Conservation (phyloP, 2,329 filamentous ascomycete genomes). For the Plectosphaerella sp. region DNA sequence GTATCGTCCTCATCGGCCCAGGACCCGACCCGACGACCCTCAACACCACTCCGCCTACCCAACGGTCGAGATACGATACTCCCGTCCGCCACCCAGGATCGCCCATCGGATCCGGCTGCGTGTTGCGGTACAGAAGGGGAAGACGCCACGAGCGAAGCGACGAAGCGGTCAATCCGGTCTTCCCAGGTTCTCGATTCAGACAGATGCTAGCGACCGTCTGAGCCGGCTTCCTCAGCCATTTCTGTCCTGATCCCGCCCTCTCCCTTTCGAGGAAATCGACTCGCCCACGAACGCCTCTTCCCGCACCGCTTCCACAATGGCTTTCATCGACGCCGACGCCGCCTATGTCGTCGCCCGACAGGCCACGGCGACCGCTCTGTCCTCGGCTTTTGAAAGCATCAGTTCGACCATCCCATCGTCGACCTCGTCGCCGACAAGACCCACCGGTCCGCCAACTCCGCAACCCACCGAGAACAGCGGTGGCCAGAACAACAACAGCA, state of each 20-base stretch:
- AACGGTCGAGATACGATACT: too few species aligned
- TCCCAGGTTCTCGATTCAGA: neutral
- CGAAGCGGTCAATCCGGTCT: too few species aligned
- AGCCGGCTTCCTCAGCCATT: slow-evolving; percentile 1
- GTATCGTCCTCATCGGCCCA: too few species aligned
- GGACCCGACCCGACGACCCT: neutral
- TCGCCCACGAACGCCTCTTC: neutral
- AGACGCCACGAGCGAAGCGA: too few species aligned
- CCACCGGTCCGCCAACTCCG: slow-evolving; percentile 3
- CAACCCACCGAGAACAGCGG: neutral
- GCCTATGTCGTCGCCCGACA: slow-evolving; percentile 27
- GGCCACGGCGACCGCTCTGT: slow-evolving; percentile 9
- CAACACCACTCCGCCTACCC: too few species aligned
- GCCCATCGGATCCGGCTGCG: too few species aligned
- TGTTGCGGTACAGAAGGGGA: too few species aligned
- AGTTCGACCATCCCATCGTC: slow-evolving; percentile 12
- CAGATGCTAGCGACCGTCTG: neutral
- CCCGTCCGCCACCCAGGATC: too few species aligned
- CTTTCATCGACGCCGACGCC: slow-evolving; percentile 19
- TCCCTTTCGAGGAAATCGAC: neutral
- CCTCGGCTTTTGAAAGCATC: slow-evolving; percentile 13
- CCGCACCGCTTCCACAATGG: neutral
- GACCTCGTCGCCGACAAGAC: slow-evolving; percentile 8
- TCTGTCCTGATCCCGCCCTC: neutral
- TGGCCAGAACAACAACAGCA: slow-evolving; percentile 12